Percentiles rank a stretch among this genome's conserved stretches.
phyloP scores from a whole-genome alignment of 1,284 basidiomycete species.

The Vanrija pseudolonga region DNA sequence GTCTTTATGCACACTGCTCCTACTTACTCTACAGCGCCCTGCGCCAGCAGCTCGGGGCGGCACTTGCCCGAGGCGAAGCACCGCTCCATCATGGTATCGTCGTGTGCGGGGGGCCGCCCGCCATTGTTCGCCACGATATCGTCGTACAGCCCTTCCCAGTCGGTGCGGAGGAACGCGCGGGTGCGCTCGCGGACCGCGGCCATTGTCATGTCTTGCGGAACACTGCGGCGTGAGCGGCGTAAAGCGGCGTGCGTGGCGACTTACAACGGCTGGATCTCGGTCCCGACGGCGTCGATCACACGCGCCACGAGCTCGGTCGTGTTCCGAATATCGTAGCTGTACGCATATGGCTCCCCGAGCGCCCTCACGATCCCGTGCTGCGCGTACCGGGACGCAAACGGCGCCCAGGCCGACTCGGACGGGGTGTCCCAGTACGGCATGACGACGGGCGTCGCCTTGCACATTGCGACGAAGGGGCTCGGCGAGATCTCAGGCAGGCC shows the following conservation, averaged over 20 bases:
- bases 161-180: slow-evolving; percentile 20
- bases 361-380: slow-evolving; percentile 42
- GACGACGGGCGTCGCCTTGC: slow-evolving; percentile 43
- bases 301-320: slow-evolving; percentile 22
- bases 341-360: slow-evolving; percentile 42
- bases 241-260: too few species aligned
- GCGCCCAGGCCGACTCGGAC: not conserved
- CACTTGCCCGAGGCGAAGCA: too few species aligned
- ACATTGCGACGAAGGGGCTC: slow-evolving; percentile 24
- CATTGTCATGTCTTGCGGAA: slow-evolving; percentile 30
- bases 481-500: slow-evolving; percentile 40
- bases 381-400: not conserved
- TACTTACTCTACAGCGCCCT: too few species aligned
- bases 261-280: slow-evolving; percentile 25
- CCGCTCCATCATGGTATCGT: too few species aligned
- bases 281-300: slow-evolving; percentile 23
- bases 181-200: slow-evolving; percentile 18
- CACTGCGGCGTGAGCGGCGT: not conserved
- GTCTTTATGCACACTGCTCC: too few species aligned
- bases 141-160: slow-evolving; percentile 29
- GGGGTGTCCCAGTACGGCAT: slow-evolving; percentile 29
- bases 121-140: slow-evolving; percentile 4
- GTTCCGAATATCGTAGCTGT: slow-evolving; percentile 30
- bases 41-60: too few species aligned
- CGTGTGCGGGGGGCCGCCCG: slow-evolving; percentile 1